Base-by-base conservation (phyloP, 495 filamentous ascomycete genomes). In the Symbiotaphrina buchneri region DNA sequence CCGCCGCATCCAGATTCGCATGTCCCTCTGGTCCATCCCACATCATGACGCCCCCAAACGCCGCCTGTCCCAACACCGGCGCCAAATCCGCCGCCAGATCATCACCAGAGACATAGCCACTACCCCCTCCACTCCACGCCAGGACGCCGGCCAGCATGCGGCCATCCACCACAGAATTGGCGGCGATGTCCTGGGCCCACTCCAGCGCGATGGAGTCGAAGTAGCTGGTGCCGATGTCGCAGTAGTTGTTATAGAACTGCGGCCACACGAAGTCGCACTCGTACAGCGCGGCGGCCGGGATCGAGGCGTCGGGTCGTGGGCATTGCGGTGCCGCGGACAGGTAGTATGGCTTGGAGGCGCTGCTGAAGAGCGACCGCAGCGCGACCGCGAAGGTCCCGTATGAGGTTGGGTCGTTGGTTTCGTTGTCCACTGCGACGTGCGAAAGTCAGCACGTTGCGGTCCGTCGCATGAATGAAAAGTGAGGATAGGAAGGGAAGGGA, bases 31-130 rank as follows among this genome's bases (percentile, higher is more conserved):
- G 61, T 39, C 61, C 61, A 54, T 79, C 74, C 74, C 72, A 79
- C 41, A 73, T 53, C 73, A 77, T 76, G 3, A 74, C 58, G 15
- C 73, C 73, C 5, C 72, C 71, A 39, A 77, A 71, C 43, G 62
- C 71, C 1, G 51, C 41, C 29, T 53, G 43, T 26, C 37, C 41
- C 28, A 44, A 46, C 28, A 42, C 41, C 1, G 49, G 38, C 17
- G 27, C 41, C 21, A 61, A 44, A 23, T 51, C 41, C 11, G 32
- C 16, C 4, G 47, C 41, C 16, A 68, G 46, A 21, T 52, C 39
- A 5, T 35, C 45, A 0, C 57, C 54, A 0, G 41, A 41, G 1
- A 63, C 39, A 32, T 63, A 67, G 33, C 62, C 58, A 25, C 46
- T 61, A 13, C 53, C 47, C 11, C 40, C 57, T 10, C 47, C 33